Percentiles rank a stretch among this genome's conserved stretches.
Conservation (phyloP, 495 filamentous ascomycete genomes). For the Neurospora cerealis region DNA sequence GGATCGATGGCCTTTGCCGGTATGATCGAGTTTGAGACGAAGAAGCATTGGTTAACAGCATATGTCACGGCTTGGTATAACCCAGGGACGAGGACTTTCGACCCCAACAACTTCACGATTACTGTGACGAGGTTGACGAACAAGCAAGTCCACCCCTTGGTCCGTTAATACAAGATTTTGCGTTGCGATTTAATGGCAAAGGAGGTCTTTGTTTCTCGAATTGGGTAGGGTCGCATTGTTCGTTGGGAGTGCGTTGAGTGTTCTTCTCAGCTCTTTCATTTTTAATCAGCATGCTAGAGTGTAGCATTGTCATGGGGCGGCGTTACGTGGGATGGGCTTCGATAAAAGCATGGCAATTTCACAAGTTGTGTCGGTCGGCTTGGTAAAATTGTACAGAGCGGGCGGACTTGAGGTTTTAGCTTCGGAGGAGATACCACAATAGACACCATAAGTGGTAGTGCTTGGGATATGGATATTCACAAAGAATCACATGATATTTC, state of each 20-base stretch:
- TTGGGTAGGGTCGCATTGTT: not conserved
- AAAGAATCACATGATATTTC: not conserved
- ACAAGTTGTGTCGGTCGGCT: not conserved
- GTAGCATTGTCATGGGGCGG: not conserved
- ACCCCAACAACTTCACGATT: conserved; percentile 5
- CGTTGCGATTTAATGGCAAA: not conserved
- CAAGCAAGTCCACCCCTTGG: conserved; percentile 2
- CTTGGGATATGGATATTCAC: not conserved
- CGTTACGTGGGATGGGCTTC: not conserved
- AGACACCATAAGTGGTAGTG: not conserved
- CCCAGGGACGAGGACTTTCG: conserved; percentile 12
- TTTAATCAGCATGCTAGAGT: not conserved
- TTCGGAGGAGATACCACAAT: not conserved
- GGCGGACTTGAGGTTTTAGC: not conserved
- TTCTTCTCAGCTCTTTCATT: not conserved
- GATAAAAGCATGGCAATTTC: not conserved
- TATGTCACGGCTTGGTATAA: conserved; percentile 24
- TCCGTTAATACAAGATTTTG: not conserved
- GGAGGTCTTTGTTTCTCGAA: not conserved
- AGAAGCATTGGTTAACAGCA: conserved; percentile 30
- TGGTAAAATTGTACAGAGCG: not conserved
- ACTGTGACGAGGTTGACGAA: conserved; percentile 3
- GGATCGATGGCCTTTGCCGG: conserved; percentile 57
- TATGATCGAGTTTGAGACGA: conserved; percentile 53
- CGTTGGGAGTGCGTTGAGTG: not conserved